Percentiles rank a stretch among this genome's conserved stretches.
These are phyloP conservation scores for Thalassiosira ordinaria DNA, from an alignment of 352 stramenopile genomes.

Conservation along the genomic window DNA sequence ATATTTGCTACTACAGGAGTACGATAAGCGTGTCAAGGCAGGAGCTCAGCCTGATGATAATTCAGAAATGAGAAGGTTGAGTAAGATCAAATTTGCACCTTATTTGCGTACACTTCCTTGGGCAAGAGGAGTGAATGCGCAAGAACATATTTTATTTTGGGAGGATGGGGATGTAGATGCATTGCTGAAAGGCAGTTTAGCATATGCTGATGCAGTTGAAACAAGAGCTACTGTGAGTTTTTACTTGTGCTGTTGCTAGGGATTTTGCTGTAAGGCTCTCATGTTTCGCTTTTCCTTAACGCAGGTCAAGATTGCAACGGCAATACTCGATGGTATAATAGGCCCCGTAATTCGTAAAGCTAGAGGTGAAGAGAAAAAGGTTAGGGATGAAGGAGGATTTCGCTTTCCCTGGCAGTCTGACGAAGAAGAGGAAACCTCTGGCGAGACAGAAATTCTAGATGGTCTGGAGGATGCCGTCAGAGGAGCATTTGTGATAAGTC, in stretches of 20 bases:
- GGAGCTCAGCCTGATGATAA: slow-evolving; percentile 31
- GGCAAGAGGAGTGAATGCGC: slow-evolving; percentile 74
- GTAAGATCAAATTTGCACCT: slow-evolving; percentile 59
- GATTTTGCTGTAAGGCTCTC: too few relatives aligned
- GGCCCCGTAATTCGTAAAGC: slow-evolving; percentile 59
- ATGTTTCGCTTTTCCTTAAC: too few relatives aligned
- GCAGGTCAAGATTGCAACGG: slow-evolving; percentile 69
- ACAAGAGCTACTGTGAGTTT: slow-evolving; percentile 49
- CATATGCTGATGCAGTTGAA: slow-evolving; percentile 67
- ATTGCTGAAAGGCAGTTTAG: slow-evolving; percentile 68
- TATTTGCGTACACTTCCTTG: slow-evolving; percentile 78
- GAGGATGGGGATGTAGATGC: slow-evolving; percentile 64
- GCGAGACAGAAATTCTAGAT: slow-evolving; percentile 39
- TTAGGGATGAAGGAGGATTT: slow-evolving; percentile 43
- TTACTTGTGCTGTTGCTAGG: not conserved
- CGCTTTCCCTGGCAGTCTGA: slow-evolving; percentile 63
- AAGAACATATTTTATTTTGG: slow-evolving; percentile 84
- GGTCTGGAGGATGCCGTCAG: slow-evolving; percentile 71
- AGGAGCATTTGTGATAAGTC: slow-evolving; percentile 73
- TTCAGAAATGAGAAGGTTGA: slow-evolving; percentile 42
- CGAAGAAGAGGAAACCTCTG: slow-evolving; percentile 23
- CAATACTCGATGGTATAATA: slow-evolving; percentile 67
- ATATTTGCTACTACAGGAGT: slow-evolving; percentile 59
- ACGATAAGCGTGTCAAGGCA: slow-evolving; percentile 36
- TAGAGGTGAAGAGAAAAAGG: slow-evolving; percentile 45